Evolutionary conservation across 805 yeast genomes (phyloP), one percentile per base, ranked within the genome.

Genomic region (Isabelozyma pseudorhagii): DNA sequence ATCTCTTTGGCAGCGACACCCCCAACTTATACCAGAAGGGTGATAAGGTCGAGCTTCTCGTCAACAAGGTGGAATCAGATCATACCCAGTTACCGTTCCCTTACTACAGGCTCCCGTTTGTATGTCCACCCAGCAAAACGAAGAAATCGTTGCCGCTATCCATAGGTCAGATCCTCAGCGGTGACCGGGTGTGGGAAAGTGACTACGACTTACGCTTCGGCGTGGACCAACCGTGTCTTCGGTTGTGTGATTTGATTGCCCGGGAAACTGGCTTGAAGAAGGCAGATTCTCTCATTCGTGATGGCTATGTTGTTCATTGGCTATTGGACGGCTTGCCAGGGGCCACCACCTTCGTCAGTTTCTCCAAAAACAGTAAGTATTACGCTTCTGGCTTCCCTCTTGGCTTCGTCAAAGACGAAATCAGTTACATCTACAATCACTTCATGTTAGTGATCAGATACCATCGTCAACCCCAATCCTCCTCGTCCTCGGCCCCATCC

Each of bases 311-410:
- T 47, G 91, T 81, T 11, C 92, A 90, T 60, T 90, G 97, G 97
- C 67, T 80, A 25, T 72, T 90, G 13, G 97, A 91, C 68, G 88
- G 84, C 18, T 69, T 90, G 34, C 97, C 97, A 0, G 96, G 94
- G 7, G 93, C 96, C 1, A 89, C 97, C 0, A 86, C 96, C 0
- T 87, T 85, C 55, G 80, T 85, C 34, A 73, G 79, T 6, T 78
- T 80, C 7, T 80, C 77, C 10, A 78, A 78, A 44, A 74, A 79
- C 15, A 79, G 81, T 54, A 83, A 87, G 57, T 87, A 85, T 66
- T 90, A 90, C 58, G 86, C 90, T 5, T 82, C 94, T 3, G 97
- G 97, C 2, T 90, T 91, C 68, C 92, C 96, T 2, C 64, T 90
- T 34, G 97, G 97, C 0, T 85, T 80, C 56, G 81, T 80, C 17